phyloP scores from a whole-genome alignment of 805 yeast genomes.

The Metschnikowia shivogae region DNA sequence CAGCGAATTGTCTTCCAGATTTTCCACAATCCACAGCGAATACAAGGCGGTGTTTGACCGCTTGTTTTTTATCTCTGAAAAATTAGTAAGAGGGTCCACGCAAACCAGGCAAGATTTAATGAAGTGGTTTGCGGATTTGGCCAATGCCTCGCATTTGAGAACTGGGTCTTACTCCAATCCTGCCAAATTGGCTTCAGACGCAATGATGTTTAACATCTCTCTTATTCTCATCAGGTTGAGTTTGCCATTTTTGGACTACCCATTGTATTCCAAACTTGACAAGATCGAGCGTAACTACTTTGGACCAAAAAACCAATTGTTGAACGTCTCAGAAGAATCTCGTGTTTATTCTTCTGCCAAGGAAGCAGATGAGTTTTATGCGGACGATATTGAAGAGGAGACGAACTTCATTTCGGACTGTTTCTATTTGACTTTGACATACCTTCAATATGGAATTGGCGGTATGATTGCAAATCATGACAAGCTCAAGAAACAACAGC shows the following conservation, averaged over 20 bases:
- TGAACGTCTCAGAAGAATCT: conserved; percentile 77
- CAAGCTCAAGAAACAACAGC: conserved; percentile 47
- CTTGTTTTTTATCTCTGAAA: conserved; percentile 66
- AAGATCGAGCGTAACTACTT: conserved; percentile 75
- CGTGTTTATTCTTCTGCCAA: conserved; percentile 71
- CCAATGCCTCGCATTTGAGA: conserved; percentile 83
- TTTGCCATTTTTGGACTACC: conserved; percentile 73
- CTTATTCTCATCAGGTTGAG: conserved; percentile 66
- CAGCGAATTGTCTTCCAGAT: conserved; percentile 47
- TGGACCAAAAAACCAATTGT: conserved; percentile 42
- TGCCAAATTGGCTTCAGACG: conserved; percentile 65
- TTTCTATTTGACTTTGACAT: conserved; percentile 74
- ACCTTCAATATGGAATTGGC: conserved; percentile 83
- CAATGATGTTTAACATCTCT: conserved; percentile 75
- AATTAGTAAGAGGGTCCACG: conserved; percentile 68
- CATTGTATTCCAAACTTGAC: conserved; percentile 60
- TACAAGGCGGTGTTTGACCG: conserved; percentile 56
- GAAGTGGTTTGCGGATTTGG: conserved; percentile 63
- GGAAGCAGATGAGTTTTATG: conserved; percentile 60
- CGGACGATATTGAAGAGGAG: conserved; percentile 33
- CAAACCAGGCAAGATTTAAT: conserved; percentile 61
- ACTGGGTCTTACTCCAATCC: conserved; percentile 79
- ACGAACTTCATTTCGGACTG: conserved; percentile 88
- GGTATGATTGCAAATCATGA: conserved; percentile 61
- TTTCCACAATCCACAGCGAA: conserved; percentile 49